A percentile compares a stretch with the other conserved stretches of the same genome.
Conservation (phyloP, 1,139 yeast species). For the Arxiozyma slooffiae region DNA sequence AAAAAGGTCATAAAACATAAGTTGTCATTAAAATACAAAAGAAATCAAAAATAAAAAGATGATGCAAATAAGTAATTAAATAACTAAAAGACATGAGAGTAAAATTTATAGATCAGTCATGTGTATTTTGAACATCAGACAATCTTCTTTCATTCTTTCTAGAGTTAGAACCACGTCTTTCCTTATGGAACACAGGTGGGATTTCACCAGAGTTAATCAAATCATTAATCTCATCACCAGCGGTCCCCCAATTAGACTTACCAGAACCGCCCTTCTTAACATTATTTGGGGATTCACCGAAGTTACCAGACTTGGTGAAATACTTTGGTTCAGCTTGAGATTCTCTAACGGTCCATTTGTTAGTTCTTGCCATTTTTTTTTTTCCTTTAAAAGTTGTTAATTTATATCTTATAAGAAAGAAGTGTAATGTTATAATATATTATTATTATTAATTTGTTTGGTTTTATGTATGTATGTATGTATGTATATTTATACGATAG, state of each 20-base stretch:
- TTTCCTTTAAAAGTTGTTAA: too few species aligned
- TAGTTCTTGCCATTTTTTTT: conserved; percentile 81
- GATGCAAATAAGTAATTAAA: too few species aligned
- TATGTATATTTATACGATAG: too few species aligned
- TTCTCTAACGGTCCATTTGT: conserved; percentile 66
- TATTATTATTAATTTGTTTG: too few species aligned
- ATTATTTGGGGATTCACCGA: conserved; percentile 59
- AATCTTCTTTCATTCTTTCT: conserved; percentile 33
- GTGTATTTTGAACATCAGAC: conserved; percentile 14
- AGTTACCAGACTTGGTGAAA: conserved; percentile 67
- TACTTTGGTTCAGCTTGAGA: conserved; percentile 51
- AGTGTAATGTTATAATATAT: too few species aligned
- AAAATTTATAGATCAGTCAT: too few species aligned
- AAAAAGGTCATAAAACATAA: too few species aligned
- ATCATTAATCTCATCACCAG: conserved; percentile 57
- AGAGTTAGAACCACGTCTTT: conserved; percentile 39
- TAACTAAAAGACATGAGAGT: too few species aligned
- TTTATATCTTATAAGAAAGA: too few species aligned
- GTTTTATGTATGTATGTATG: too few species aligned
- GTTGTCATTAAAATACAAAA: too few species aligned
- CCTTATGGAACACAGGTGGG: conserved; percentile 35
- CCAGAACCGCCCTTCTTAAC: conserved; percentile 84
- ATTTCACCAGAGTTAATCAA: conserved; percentile 37
- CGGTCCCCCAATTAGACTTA: conserved; percentile 62
- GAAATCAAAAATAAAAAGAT: too few species aligned